These are phyloP conservation scores for Phymatotrichopsis omnivora DNA, from an alignment of 2,329 filamentous ascomycete genomes.

Conservation along the genomic window DNA sequence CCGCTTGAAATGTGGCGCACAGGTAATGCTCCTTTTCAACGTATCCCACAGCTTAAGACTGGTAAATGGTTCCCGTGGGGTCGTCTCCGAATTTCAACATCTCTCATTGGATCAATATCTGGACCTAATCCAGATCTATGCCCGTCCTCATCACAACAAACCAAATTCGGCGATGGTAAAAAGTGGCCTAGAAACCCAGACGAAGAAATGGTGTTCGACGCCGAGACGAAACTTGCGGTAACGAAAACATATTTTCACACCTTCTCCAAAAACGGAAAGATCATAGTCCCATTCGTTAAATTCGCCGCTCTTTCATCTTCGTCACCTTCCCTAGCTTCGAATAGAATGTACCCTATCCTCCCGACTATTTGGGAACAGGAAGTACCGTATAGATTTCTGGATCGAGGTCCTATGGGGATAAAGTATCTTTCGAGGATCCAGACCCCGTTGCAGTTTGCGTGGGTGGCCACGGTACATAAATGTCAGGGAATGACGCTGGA, in stretches of 20 bases:
- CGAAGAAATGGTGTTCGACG: neutral
- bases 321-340: too few species aligned
- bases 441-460: conserved; percentile 49
- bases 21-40: conserved; percentile 25
- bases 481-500: conserved; percentile 54
- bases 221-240: too few species aligned
- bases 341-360: conserved; percentile 7
- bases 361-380: conserved; percentile 8
- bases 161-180: neutral
- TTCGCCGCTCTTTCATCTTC: neutral
- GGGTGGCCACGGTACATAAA: conserved; percentile 56
- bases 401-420: neutral
- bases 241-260: conserved; percentile 22
- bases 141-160: neutral
- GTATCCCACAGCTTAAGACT: neutral
- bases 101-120: neutral
- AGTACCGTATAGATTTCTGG: conserved; percentile 2
- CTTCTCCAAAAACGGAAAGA: conserved; percentile 19
- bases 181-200: too few species aligned
- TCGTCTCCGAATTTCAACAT: neutral
- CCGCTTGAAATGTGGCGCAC: conserved; percentile 16
- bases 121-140: neutral
- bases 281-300: neutral
- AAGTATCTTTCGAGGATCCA: conserved; percentile 42
- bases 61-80: conserved; percentile 22